Conservation (phyloP, 768 basidiomycete genomes). For the Leccinum boreale region DNA sequence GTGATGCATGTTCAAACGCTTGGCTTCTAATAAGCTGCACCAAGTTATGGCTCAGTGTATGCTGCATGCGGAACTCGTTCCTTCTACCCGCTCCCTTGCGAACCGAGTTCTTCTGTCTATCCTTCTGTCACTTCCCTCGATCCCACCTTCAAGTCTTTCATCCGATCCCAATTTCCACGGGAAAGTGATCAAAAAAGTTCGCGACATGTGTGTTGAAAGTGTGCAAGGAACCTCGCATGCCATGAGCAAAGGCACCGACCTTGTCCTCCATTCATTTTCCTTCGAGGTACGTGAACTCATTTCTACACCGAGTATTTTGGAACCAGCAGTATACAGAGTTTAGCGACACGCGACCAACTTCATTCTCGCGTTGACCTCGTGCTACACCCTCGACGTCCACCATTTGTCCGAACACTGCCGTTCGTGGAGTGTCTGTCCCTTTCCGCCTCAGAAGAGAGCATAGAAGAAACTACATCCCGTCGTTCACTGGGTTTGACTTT, state of each 20-base stretch:
- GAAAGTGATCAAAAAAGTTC: conserved; percentile 44
- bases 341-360: conserved; percentile 12
- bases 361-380: conserved; percentile 54
- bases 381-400: conserved; percentile 78
- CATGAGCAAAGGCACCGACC: conserved; percentile 58
- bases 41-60: conserved; percentile 52
- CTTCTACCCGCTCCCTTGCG: conserved; percentile 55
- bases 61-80: conserved; percentile 47
- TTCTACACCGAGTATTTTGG: neutral
- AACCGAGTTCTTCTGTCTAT: conserved; percentile 57
- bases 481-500: conserved; percentile 37
- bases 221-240: conserved; percentile 52
- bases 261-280: conserved; percentile 46
- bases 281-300: conserved; percentile 29
- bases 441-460: conserved; percentile 58
- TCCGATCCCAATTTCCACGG: conserved; percentile 47
- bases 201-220: conserved; percentile 45
- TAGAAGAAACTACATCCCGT: conserved; percentile 55
- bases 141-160: conserved; percentile 54
- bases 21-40: conserved; percentile 4
- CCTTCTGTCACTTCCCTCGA: conserved; percentile 52
- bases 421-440: conserved; percentile 59
- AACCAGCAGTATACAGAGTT: conserved; percentile 15
- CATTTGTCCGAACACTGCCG: conserved; percentile 66
- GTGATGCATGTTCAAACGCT: neutral